Evolutionary conservation across 441 rosid genomes (phyloP).

Genomic region (Aquilaria agallochum): DNA sequence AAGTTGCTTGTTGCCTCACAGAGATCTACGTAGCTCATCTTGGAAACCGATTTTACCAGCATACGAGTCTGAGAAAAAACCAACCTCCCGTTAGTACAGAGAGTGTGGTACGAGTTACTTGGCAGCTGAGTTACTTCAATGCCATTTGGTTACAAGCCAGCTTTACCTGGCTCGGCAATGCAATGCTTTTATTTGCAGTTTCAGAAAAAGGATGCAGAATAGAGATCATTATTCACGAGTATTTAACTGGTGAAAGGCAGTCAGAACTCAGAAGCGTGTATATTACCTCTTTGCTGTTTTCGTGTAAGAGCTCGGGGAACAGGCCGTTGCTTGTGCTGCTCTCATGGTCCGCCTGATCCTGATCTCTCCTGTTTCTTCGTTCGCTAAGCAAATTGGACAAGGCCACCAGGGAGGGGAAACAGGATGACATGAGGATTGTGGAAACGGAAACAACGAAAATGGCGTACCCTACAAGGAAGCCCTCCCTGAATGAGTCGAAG

Average conservation of each 20-base stretch:
- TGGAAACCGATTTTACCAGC: constrained; percentile 15
- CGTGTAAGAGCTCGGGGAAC: neutral
- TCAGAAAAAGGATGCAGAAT: no score
- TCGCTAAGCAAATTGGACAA: no score
- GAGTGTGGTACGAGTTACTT: no score
- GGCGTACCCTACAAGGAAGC: no score
- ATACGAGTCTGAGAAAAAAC: constrained; percentile 10
- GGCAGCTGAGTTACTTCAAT: no score
- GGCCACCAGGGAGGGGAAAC: no score
- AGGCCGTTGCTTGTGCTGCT: neutral
- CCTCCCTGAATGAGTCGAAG: neutral
- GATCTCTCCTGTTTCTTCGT: neutral
- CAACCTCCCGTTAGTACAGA: neutral
- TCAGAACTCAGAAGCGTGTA: no score
- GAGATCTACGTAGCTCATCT: constrained; percentile 15
- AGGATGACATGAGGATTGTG: no score
- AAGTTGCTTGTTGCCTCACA: constrained; percentile 19
- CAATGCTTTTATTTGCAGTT: neutral
- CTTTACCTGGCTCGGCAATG: no score
- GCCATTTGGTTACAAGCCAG: no score
- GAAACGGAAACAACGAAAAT: no score
- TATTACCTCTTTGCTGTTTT: constrained; percentile 7
- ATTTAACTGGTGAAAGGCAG: neutral
- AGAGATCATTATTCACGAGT: neutral
- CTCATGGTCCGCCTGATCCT: no score